A percentile compares a stretch with the other conserved stretches of the same genome.
Evolutionary conservation across 345 rosid genomes (phyloP).

Genomic region (Streptanthus diversifolius): DNA sequence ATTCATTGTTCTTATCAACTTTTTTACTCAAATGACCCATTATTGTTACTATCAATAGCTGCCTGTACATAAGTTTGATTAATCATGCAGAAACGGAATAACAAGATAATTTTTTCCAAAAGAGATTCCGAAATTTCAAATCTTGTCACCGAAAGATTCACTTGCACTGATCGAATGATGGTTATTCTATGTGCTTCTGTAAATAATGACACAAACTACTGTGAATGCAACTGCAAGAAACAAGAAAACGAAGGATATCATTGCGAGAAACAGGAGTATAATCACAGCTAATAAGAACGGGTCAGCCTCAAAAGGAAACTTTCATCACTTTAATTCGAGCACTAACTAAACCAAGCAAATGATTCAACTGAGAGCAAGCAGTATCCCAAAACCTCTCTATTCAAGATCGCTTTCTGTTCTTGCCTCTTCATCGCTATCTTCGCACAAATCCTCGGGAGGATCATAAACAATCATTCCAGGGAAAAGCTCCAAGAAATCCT

Average conservation of each 20-base stretch:
- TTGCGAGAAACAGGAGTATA: background rate
- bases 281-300: background rate
- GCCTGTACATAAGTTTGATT: too few relatives aligned
- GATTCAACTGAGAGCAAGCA: background rate
- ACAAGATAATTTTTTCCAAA: too few relatives aligned
- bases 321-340: background rate
- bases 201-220: too few relatives aligned
- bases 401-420: constrained; percentile 47
- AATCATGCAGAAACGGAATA: too few relatives aligned
- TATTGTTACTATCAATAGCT: too few relatives aligned
- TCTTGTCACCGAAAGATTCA: too few relatives aligned
- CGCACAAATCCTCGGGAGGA: constrained; percentile 73
- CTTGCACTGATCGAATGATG: too few relatives aligned
- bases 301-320: background rate
- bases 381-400: constrained; percentile 15
- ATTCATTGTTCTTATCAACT: too few relatives aligned
- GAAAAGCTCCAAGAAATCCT: constrained; percentile 84
- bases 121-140: too few relatives aligned
- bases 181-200: too few relatives aligned
- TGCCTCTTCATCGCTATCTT: constrained; percentile 39
- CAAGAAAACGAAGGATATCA: background rate
- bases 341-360: background rate
- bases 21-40: too few relatives aligned
- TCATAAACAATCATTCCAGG: constrained; percentile 86
- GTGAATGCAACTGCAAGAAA: background rate